Base-by-base conservation (phyloP, 2,329 filamentous ascomycete genomes). In the Monosporascus sp. region DNA sequence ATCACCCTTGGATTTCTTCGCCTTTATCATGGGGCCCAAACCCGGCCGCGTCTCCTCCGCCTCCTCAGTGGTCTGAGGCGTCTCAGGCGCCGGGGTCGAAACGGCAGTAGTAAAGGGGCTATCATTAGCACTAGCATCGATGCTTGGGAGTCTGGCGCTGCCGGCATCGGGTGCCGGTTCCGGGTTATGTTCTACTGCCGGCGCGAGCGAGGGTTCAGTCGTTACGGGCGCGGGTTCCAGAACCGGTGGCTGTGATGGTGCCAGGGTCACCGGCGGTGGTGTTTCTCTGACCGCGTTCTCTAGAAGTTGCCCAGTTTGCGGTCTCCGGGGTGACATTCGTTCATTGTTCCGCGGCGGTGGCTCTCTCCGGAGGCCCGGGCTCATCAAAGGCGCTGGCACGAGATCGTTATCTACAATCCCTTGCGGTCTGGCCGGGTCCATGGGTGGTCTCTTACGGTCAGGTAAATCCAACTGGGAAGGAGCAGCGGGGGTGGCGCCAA, bases 1-100 rank as follows among this genome's bases (percentile, higher is more conserved):
- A 53, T 94, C 86, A n/a, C 78, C 80, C 57, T 81, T 85, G 1
- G 85, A 86, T 56, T 82, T 83, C 66, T 90, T 90, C 58, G 87
- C 84, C 71, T 90, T 93, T 63, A 97, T 87, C 92, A 96, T 96
- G 2, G 91, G 90, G 0, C 91, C 91, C 7, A 96, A 79, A 1
- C 91, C 91, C 19, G 91, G 90, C n/a, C 90, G 74, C 7, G 57
- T 64, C 2, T 79, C 76, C 50, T 78, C 75, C 2, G 59, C 51
- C 17, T 67, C 64, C 5, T 56, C 55, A 54, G 69, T 16, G 16
- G 14, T 64, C 16, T 64, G 65, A 2, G 68, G 61, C 7, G 67
- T 59, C 5, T 61, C 62, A 2, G 64, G 59, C 5, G 67, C 61
- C 26, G 66, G 59, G 7, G 67, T 50, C 64, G 67, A 50, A 54